Conservation (phyloP, 129 eudicot species). For the Apium graveolens region DNA sequence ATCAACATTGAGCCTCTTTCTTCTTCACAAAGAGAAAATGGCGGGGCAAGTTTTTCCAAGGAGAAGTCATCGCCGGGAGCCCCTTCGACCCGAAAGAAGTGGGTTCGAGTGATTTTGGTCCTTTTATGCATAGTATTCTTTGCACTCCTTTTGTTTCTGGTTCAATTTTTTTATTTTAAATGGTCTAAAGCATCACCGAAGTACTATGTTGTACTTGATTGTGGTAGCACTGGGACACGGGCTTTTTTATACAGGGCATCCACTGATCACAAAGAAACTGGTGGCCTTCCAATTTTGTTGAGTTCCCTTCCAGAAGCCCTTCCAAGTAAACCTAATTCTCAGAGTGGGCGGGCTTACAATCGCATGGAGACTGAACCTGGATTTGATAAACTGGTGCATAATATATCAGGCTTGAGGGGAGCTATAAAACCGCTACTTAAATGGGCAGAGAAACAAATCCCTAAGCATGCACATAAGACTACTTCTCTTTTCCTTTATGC, state of each 20-base stretch:
- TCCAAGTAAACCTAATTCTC: conserved; percentile 42
- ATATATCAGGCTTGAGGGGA: conserved; percentile 63
- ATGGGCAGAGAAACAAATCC: conserved; percentile 95
- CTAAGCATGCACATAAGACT: conserved; percentile 55
- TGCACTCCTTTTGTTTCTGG: conserved; percentile 33
- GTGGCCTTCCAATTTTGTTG: conserved; percentile 56
- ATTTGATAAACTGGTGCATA: conserved; percentile 74
- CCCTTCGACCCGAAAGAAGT: conserved; percentile 40
- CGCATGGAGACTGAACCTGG: conserved; percentile 98
- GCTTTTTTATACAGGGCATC: conserved; percentile 78
- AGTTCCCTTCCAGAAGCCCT: conserved; percentile 60
- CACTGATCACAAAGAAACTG: conserved; percentile 41
- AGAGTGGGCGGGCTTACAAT: conserved; percentile 75
- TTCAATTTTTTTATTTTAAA: conserved; percentile 38
- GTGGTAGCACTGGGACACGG: conserved; percentile 98
- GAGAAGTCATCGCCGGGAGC: conserved; percentile 46
- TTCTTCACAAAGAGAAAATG: conserved; percentile 39
- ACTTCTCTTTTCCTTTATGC: conserved; percentile 86
- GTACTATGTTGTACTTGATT: conserved; percentile 83
- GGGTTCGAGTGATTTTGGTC: conserved; percentile 39
- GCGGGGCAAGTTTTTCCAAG: conserved; percentile 59
- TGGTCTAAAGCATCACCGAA: conserved; percentile 55
- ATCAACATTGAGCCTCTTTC: conserved; percentile 28
- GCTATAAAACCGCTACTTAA: conserved; percentile 74
- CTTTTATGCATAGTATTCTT: conserved; percentile 49